These are phyloP conservation scores for Sporothrix mexicana DNA, from an alignment of 2,329 filamentous ascomycete genomes.

Conservation along the genomic window DNA sequence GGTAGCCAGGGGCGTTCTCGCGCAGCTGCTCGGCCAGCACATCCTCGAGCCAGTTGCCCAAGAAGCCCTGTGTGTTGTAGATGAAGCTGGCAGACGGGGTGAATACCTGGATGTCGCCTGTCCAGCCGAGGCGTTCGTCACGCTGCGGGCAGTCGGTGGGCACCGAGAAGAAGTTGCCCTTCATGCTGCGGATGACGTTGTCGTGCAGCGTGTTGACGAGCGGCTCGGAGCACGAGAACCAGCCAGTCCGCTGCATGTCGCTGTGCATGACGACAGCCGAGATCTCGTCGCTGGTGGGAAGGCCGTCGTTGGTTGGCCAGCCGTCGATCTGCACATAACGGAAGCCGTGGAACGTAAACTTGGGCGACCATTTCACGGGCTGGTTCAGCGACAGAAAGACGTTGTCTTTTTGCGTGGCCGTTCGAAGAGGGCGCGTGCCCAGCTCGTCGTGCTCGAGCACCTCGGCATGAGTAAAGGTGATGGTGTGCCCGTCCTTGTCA, in stretches of 20 bases:
- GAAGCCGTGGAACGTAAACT: conserved; percentile 60
- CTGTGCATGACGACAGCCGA: neutral
- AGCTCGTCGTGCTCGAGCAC: conserved; percentile 58
- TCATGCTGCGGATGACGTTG: conserved; percentile 63
- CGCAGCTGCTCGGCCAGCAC: neutral
- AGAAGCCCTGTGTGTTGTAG: conserved; percentile 57
- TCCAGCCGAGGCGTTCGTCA: conserved; percentile 62
- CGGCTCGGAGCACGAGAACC: conserved; percentile 58
- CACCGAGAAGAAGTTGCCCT: conserved; percentile 62
- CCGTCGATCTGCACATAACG: conserved; percentile 47
- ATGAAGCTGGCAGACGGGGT: conserved; percentile 58
- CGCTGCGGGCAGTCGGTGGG: conserved; percentile 64
- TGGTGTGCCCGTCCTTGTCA: conserved; percentile 42
- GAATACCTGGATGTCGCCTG: conserved; percentile 58
- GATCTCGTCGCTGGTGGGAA: neutral
- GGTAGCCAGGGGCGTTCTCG: neutral
- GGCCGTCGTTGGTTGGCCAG: conserved; percentile 3
- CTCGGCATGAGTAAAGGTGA: conserved; percentile 57
- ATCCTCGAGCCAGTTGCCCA: neutral
- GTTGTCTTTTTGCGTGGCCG: conserved; percentile 44
- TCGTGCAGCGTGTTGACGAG: conserved; percentile 60
- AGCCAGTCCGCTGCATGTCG: conserved; percentile 39
- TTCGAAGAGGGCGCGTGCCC: conserved; percentile 50
- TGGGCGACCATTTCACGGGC: neutral
- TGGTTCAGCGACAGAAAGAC: neutral